phyloP scores from a whole-genome alignment of 179 eudicot genomes.

The Drosera spatulata region DNA sequence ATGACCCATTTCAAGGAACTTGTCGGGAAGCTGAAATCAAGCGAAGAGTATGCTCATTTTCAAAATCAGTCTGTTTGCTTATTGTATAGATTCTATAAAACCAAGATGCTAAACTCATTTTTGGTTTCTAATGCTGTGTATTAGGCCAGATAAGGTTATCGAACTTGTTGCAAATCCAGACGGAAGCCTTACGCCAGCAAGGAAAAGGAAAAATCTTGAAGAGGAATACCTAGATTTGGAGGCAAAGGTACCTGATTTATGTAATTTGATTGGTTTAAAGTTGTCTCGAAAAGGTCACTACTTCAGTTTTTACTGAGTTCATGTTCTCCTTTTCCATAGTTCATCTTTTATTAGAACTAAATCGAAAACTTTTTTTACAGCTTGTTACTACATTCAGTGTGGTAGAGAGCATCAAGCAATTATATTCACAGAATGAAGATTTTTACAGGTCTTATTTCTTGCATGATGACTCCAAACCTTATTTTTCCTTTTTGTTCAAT shows the following conservation, averaged over 20 bases:
- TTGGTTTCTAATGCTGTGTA: background rate
- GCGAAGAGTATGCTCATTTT: constrained; percentile 13
- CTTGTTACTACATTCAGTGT: constrained; percentile 34
- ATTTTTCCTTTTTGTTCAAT: no score
- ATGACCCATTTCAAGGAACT: constrained; percentile 10
- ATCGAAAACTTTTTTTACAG: constrained; percentile 18
- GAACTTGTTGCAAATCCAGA: constrained; percentile 7
- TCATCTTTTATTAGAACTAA: background rate
- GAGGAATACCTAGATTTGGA: constrained; percentile 22
- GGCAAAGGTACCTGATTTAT: constrained; percentile 11
- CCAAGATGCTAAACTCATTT: no score
- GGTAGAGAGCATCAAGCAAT: constrained; percentile 48
- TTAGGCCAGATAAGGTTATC: constrained; percentile 10
- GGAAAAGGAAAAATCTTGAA: constrained; percentile 15
- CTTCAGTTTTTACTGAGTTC: background rate
- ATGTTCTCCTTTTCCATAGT: background rate
- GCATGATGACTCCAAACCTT: no score
- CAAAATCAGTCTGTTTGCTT: background rate
- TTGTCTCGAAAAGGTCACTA: background rate
- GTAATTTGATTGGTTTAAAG: background rate
- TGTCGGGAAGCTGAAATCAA: constrained; percentile 11
- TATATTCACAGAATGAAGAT: constrained; percentile 16
- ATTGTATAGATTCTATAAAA: background rate
- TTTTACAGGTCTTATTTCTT: constrained; percentile 22
- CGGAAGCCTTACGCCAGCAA: constrained; percentile 7